Conservation (phyloP, 2,329 filamentous ascomycete species). For the Trichoderma brevicompactum region DNA sequence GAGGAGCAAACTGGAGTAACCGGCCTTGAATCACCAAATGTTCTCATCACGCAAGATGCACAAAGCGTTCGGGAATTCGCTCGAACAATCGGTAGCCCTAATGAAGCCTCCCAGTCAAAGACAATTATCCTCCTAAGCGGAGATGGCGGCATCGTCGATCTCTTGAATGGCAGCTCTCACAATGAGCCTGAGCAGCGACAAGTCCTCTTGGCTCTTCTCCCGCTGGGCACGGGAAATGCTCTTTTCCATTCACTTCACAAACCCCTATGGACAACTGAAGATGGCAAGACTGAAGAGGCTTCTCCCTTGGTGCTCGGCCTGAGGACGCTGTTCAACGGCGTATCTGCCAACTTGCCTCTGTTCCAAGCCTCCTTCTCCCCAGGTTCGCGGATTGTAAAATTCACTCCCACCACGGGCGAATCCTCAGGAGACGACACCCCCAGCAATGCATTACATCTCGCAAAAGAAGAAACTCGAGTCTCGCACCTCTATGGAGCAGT, state of each 20-base stretch:
- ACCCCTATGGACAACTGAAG: slow-evolving; percentile 52
- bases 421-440: background rate
- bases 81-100: slow-evolving; percentile 27
- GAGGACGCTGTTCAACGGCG: slow-evolving; percentile 64
- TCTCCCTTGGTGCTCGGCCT: slow-evolving; percentile 56
- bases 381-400: slow-evolving; percentile 56
- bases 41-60: slow-evolving; percentile 66
- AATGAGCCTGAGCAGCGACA: slow-evolving; percentile 29
- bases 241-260: slow-evolving; percentile 67
- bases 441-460: slow-evolving; percentile 3
- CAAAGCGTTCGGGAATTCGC: slow-evolving; percentile 69
- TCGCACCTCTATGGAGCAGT: slow-evolving; percentile 71
- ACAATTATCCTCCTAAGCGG: slow-evolving; percentile 81
- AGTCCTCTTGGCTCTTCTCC: slow-evolving; percentile 59
- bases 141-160: slow-evolving; percentile 83
- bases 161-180: slow-evolving; percentile 66
- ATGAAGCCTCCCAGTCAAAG: slow-evolving; percentile 26
- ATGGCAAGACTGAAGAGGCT: background rate
- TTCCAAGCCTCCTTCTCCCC: slow-evolving; percentile 66
- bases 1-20: slow-evolving; percentile 33
- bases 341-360: slow-evolving; percentile 58
- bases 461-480: slow-evolving; percentile 42
- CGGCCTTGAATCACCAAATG: slow-evolving; percentile 23
- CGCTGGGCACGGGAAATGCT: slow-evolving; percentile 68
- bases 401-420: slow-evolving; percentile 19